phyloP scores from a whole-genome alignment of 805 yeast genomes.

The Wickerhamiella musiphila region DNA sequence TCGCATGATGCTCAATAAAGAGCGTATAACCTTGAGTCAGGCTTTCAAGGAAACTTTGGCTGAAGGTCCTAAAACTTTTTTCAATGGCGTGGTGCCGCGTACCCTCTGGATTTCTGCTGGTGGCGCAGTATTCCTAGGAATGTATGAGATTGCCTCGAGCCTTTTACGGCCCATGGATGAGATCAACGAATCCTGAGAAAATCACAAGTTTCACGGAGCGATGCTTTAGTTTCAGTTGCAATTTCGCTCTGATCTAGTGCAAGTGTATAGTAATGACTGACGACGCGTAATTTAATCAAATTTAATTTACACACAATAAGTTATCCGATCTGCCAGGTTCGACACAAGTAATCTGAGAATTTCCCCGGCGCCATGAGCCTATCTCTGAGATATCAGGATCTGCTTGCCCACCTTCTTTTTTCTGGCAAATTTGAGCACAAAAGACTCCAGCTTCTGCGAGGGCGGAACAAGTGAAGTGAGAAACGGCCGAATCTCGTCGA shows the following conservation, averaged over 20 bases:
- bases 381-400: conserved; percentile 21
- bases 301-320: too few relatives aligned
- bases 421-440: conserved; percentile 34
- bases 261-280: not conserved
- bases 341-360: too few relatives aligned
- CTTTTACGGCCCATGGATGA: not conserved
- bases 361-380: too few relatives aligned
- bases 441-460: conserved; percentile 31
- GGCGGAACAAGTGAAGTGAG: conserved; percentile 40
- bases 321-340: too few relatives aligned
- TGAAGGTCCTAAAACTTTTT: conserved; percentile 56
- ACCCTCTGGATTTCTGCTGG: conserved; percentile 97
- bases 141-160: conserved; percentile 39
- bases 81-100: conserved; percentile 83
- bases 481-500: conserved; percentile 47
- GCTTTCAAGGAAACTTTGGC: conserved; percentile 36
- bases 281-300: too few relatives aligned
- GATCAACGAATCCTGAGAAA: not conserved
- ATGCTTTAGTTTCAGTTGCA: not conserved
- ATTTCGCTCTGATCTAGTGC: too few relatives aligned
- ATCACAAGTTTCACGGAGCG: not conserved
- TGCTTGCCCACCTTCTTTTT: conserved; percentile 31
- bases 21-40: conserved; percentile 28
- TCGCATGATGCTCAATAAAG: conserved; percentile 60
- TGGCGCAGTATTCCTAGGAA: conserved; percentile 92